Conservation (phyloP, 495 filamentous ascomycete species). For the Penicillium waksmanii region DNA sequence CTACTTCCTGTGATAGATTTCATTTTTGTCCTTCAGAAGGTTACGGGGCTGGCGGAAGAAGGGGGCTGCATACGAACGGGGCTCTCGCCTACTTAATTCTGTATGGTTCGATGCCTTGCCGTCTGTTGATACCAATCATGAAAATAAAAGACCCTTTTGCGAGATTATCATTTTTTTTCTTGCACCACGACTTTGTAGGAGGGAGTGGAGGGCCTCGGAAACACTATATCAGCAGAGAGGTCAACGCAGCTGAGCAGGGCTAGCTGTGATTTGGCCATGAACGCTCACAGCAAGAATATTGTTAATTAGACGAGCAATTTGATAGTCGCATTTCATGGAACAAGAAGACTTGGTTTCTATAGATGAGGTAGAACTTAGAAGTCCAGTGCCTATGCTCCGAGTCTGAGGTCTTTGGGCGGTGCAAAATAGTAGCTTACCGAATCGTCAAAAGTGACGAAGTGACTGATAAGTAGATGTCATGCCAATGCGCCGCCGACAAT, state of each 20-base stretch:
- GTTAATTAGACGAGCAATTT: background rate
- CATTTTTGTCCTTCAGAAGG: slow-evolving; percentile 33
- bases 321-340: background rate
- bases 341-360: background rate
- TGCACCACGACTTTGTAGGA: slow-evolving; percentile 1
- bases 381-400: no score
- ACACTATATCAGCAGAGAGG: background rate
- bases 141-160: slow-evolving; percentile 49
- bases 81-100: slow-evolving; percentile 41
- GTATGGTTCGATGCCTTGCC: slow-evolving; percentile 45
- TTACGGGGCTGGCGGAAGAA: slow-evolving; percentile 37
- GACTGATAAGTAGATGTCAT: no score
- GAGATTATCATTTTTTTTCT: slow-evolving; percentile 16
- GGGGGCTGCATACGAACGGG: slow-evolving; percentile 37
- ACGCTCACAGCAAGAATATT: background rate
- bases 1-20: slow-evolving; percentile 86
- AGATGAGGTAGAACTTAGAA: no score
- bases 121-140: slow-evolving; percentile 55
- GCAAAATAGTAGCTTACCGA: no score
- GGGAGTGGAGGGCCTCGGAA: background rate
- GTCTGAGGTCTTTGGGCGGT: no score
- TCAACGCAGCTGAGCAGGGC: background rate
- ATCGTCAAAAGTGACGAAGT: no score
- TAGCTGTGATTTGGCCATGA: background rate
- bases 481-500: no score